A percentile compares a stretch with the other conserved stretches of the same genome.
These are phyloP conservation scores for Colletotrichum sojae DNA, from an alignment of 2,329 filamentous ascomycete genomes.

Conservation along the genomic window DNA sequence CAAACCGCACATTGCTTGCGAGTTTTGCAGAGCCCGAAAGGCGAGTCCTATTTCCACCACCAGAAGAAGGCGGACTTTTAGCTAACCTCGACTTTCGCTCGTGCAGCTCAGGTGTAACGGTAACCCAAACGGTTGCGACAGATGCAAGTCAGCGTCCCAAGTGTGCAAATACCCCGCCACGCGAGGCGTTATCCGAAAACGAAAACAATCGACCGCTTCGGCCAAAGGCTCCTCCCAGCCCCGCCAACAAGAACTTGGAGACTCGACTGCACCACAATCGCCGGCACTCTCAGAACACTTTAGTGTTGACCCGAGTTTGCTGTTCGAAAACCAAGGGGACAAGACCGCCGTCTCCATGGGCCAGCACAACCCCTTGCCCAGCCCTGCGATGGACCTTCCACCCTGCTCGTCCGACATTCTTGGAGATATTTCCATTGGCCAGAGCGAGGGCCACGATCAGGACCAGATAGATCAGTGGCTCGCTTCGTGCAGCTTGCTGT, in stretches of 20 bases:
- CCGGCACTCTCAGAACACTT: conserved; percentile 4
- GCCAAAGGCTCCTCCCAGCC: not conserved
- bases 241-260: not conserved
- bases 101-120: conserved; percentile 26
- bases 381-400: not conserved
- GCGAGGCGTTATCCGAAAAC: conserved; percentile 16
- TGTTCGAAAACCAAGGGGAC: not conserved
- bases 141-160: conserved; percentile 20
- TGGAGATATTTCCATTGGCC: not conserved
- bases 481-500: conserved; percentile 1
- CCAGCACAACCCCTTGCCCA: not conserved
- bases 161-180: conserved; percentile 15
- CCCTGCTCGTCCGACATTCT: not conserved
- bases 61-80: too few relatives aligned
- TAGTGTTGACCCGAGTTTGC: not conserved
- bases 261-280: not conserved
- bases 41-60: not conserved
- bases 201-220: conserved; percentile 4
- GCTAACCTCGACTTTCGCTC: not conserved
- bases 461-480: conserved; percentile 32
- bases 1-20: conserved; percentile 26
- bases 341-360: not conserved
- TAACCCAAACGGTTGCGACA: conserved; percentile 11
- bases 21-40: conserved; percentile 23
- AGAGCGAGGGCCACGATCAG: conserved; percentile 6